Conservation (phyloP, 2,329 filamentous ascomycete species). For the Fusarium longipes region DNA sequence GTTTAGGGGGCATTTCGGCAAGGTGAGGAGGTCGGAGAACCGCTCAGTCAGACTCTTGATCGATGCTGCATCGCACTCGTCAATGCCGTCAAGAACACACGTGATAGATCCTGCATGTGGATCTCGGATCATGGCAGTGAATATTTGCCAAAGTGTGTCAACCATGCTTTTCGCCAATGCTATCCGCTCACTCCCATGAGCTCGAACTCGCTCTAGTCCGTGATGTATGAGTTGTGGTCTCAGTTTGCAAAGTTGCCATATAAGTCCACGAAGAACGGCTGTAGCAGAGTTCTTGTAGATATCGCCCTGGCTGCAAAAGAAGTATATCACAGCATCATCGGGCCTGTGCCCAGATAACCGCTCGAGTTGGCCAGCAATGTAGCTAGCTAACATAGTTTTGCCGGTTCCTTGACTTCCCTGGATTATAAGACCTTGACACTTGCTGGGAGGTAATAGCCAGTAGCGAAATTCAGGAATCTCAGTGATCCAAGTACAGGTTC, state of each 20-base stretch:
- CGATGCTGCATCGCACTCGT: conserved; percentile 10
- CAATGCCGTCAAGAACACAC: conserved; percentile 20
- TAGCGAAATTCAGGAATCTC: neutral
- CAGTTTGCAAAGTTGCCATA: conserved; percentile 21
- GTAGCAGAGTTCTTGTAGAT: conserved; percentile 7
- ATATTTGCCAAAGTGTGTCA: conserved; percentile 18
- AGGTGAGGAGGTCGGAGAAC: neutral
- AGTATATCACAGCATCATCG: conserved; percentile 9
- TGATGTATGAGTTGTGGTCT: neutral
- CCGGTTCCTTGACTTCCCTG: conserved; percentile 7
- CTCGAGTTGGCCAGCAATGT: conserved; percentile 14
- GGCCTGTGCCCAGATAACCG: neutral
- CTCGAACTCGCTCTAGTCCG: neutral
- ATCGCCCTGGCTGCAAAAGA: conserved; percentile 21
- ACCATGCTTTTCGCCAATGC: neutral
- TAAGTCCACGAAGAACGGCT: conserved; percentile 6
- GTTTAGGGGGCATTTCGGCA: neutral
- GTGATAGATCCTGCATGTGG: neutral
- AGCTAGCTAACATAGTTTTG: conserved; percentile 18
- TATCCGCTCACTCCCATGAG: neutral
- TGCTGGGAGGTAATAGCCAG: neutral
- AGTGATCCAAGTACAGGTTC: conserved; percentile 5
- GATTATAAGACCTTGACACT: neutral
- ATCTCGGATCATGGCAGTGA: conserved; percentile 5
- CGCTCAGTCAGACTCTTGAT: neutral